Evolutionary conservation across 352 stramenopile species (phyloP).

Genomic region (Saprolegnia parasitica): DNA sequence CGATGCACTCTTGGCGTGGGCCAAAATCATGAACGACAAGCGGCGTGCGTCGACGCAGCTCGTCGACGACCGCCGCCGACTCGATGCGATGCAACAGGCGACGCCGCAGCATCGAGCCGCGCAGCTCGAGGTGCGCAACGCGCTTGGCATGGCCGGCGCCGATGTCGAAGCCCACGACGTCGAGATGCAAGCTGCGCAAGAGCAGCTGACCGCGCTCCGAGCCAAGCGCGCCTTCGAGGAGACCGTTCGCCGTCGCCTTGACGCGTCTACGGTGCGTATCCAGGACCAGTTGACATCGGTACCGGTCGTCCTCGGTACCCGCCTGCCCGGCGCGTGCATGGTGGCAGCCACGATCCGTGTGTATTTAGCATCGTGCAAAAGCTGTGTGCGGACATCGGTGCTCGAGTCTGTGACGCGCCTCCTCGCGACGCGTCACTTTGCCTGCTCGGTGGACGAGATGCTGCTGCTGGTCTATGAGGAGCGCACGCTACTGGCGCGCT

Average conservation of each 20-base stretch:
- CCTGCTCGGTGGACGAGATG: background rate
- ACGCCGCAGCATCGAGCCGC: background rate
- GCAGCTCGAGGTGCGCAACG: background rate
- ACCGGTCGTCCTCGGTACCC: background rate
- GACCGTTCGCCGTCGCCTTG: background rate
- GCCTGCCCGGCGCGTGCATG: slow-evolving; percentile 8
- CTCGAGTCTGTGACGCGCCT: background rate
- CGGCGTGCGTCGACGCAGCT: background rate
- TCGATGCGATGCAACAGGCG: background rate
- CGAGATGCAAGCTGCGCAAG: background rate
- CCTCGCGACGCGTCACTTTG: background rate
- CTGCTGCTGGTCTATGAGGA: no score
- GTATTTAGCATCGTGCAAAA: slow-evolving; percentile 6
- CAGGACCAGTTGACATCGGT: background rate
- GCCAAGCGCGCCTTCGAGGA: background rate
- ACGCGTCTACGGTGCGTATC: background rate
- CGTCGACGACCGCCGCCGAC: background rate
- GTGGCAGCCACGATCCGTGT: slow-evolving; percentile 17
- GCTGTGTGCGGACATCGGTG: background rate
- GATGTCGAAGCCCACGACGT: slow-evolving; percentile 3
- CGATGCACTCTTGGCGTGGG: background rate
- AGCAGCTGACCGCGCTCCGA: background rate
- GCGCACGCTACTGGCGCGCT: background rate
- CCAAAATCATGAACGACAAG: background rate
- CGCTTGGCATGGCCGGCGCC: background rate